Evolutionary conservation across 2,329 filamentous ascomycete species (phyloP), one percentile per base, ranked within the genome.

Genomic region (Aspergillus neoniger): DNA sequence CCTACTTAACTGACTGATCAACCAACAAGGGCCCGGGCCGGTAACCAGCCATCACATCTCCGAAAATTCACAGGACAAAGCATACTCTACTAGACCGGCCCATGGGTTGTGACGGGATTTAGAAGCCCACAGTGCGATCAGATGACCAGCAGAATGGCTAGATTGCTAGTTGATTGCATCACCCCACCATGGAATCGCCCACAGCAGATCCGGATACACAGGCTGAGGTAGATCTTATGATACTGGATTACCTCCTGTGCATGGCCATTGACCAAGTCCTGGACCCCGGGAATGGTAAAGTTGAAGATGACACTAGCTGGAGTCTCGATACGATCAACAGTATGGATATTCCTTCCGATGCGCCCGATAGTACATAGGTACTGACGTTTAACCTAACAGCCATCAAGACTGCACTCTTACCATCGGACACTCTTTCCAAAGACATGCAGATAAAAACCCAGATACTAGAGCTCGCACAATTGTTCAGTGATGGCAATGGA

Each of bases 191-290:
- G 69, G 63, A 71, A 43, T 47, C 55, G 32, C 28, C 39, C 43
- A 63, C 65, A 50, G 71, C 69, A 5, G 68, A 77, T 56, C 57
- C 70, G 3, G 70, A 73, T 21, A 70, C 68, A 5, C 77, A 79
- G 43, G 68, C 78, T 21, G 81, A 85, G 17, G 80, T 85, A 14
- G 81, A 87, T 63, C 68, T 80, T 38, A 79, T 84, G 69, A 84
- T 86, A 47, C 73, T 86, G n/a, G 85, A 87, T 67, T 86, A 85
- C 64, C 70, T 86, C 4, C 67, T 81, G 43, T 81, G 79, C 73
- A 77, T 80, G 49, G 76, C 81, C 7, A 80, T 78, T 44, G 70
- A 77, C 19, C 69, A 73, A 41, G 72, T 82, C 4, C 69, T 85
- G 36, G 70, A 74, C 25, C 73, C 76, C 59, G 63, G 57, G 50